Base-by-base conservation (phyloP, 2,329 filamentous ascomycete species). In the Coniochaeta sp. region DNA sequence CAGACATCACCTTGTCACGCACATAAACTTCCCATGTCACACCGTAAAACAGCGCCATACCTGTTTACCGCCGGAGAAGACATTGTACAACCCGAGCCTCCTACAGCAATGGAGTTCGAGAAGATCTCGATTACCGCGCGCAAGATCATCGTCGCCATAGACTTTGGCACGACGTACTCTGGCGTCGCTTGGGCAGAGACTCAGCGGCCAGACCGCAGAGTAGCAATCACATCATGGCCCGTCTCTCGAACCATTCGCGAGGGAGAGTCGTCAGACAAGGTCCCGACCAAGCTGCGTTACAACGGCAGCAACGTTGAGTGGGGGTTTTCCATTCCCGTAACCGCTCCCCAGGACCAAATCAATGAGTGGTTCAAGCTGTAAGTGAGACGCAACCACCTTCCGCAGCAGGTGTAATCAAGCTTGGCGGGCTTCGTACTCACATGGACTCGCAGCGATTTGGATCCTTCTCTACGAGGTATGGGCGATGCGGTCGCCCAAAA, bases 101-200 rank as follows among this genome's bases (percentile, higher is more conserved):
- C 54, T 34, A 38, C 54, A 55, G 54, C 30, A 36, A 75, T 76
- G 73, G 72, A 75, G 17, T 73, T 74, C 38, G 71, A 74, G 40
- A 70, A 69, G 57, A 67, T 75, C 56, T 67, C 66, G 30, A 64
- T 70, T 44, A 66, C 63, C 28, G 72, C 74, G 26, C 73, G 74
- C 65, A 78, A 74, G 66, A 77, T 82, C 62, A 74, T 83, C 58
- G 74, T 82, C 62, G 81, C 78, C 22, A 79, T 84, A 61, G 81
- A 84, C 65, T 83, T 84, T 64, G 81, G 81, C 28, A 84, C 81
- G 14, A 84, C 81, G 4, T 84, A 79, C 66, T 81, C 80, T 16
- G 81, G 80, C 32, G 73, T 83, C n/a, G 79, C 79, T 32, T 84
- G 79, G 78, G 77, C 76, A 47, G 74, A 79, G 61, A 77, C 77